Evolutionary conservation across 2,329 filamentous ascomycete species (phyloP).

Genomic region (Ceratocystis lukuohia): DNA sequence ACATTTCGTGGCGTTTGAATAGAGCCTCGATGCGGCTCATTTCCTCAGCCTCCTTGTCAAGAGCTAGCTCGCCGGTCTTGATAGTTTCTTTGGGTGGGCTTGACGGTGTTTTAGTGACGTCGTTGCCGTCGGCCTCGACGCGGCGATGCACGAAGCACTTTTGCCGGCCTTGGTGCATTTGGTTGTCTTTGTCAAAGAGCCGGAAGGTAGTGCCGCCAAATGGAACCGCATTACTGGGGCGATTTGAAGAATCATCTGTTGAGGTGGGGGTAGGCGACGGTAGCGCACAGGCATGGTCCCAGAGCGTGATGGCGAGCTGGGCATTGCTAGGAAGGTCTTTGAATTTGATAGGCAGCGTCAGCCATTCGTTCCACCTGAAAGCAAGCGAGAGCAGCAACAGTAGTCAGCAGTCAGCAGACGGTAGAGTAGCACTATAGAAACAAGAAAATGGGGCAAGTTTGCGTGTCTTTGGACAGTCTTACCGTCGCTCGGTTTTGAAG

Average conservation of each 20-base stretch:
- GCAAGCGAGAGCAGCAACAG: slow-evolving; percentile 11
- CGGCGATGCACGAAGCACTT: slow-evolving; percentile 79
- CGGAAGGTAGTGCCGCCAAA: slow-evolving; percentile 89
- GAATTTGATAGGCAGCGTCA: slow-evolving; percentile 74
- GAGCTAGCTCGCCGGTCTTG: slow-evolving; percentile 36
- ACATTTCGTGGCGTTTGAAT: slow-evolving; percentile 97
- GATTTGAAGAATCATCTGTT: slow-evolving; percentile 59
- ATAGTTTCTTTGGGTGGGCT: slow-evolving; percentile 42
- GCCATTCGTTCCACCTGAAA: slow-evolving; percentile 85
- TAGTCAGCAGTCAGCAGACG: background rate
- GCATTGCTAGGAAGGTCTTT: slow-evolving; percentile 68
- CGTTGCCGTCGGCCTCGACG: slow-evolving; percentile 71
- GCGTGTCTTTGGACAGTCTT: background rate
- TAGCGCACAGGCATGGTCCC: slow-evolving; percentile 44
- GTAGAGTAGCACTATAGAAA: background rate
- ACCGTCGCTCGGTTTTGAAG: slow-evolving; percentile 63
- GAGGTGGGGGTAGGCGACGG: background rate
- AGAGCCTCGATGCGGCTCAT: slow-evolving; percentile 77
- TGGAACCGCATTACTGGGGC: slow-evolving; percentile 65
- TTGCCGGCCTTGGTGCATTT: slow-evolving; percentile 79
- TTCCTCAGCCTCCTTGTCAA: slow-evolving; percentile 63
- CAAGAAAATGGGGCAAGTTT: background rate
- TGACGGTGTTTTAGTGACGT: slow-evolving; percentile 61
- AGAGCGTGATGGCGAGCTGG: slow-evolving; percentile 81
- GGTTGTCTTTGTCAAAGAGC: slow-evolving; percentile 86